Conservation (phyloP, 1,284 basidiomycete species). For the Rhodotorula sp. region DNA sequence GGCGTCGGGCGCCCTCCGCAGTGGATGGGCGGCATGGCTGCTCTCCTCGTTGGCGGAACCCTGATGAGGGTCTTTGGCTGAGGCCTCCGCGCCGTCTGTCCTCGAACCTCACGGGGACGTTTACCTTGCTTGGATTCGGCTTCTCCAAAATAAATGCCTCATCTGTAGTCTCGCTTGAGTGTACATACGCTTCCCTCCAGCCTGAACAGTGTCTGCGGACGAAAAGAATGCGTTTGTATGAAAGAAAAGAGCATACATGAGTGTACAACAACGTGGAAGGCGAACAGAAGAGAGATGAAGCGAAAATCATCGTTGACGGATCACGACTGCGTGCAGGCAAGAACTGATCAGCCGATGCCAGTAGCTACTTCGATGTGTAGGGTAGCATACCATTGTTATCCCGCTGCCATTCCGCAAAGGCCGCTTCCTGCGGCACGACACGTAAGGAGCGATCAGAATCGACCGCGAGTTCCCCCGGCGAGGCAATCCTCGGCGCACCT, state of each 20-base stretch:
- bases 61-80: background rate
- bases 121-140: background rate
- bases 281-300: background rate
- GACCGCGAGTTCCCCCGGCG: background rate
- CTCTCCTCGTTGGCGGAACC: conserved; percentile 9
- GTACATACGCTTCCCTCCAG: no score
- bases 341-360: background rate
- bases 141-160: background rate
- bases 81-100: background rate
- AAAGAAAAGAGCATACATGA: background rate
- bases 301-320: conserved; percentile 3
- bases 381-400: conserved; percentile 32
- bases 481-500: conserved; percentile 51
- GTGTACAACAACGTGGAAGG: background rate
- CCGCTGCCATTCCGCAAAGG: conserved; percentile 36
- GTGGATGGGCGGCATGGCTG: conserved; percentile 5
- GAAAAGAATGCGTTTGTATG: no score
- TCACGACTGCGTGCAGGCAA: background rate
- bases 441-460: background rate
- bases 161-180: background rate
- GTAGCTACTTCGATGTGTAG: no score
- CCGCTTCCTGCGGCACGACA: conserved; percentile 14
- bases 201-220: no score
- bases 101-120: no score
- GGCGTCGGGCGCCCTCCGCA: background rate